These are phyloP conservation scores for Fonsecaea erecta DNA, from an alignment of 2,329 filamentous ascomycete species.

Conservation along the genomic window DNA sequence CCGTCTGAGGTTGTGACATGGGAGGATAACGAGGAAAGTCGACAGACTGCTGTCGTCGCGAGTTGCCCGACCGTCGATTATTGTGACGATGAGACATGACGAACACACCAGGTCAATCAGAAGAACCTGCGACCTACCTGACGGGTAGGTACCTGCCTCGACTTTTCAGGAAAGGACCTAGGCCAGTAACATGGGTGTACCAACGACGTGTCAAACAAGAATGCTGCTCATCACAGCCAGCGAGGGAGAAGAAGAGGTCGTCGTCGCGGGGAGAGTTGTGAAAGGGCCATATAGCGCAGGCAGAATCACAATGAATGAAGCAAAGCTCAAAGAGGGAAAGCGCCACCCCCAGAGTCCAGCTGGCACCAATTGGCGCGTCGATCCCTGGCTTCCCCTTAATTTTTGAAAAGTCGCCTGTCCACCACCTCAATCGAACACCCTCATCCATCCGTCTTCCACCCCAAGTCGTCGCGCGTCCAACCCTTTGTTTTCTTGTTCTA, in stretches of 20 bases:
- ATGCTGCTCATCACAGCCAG: neutral
- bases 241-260: no score
- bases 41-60: slow-evolving; percentile 37
- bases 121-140: slow-evolving; percentile 28
- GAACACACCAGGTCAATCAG: slow-evolving; percentile 16
- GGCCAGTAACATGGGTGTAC: neutral
- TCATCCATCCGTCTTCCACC: slow-evolving; percentile 8
- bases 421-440: neutral
- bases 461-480: slow-evolving; percentile 2
- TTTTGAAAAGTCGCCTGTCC: slow-evolving; percentile 17
- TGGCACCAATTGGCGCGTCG: slow-evolving; percentile 10
- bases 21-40: slow-evolving; percentile 37
- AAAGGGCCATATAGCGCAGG: neutral
- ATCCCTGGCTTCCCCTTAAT: slow-evolving; percentile 29
- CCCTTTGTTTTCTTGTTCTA: slow-evolving; percentile 8
- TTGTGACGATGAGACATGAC: slow-evolving; percentile 29
- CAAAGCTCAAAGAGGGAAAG: slow-evolving; percentile 29
- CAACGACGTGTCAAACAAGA: neutral
- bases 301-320: neutral
- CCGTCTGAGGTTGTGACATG: slow-evolving; percentile 24
- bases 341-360: slow-evolving; percentile 28
- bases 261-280: neutral
- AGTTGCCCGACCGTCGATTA: slow-evolving; percentile 29
- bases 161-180: slow-evolving; percentile 3
- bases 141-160: slow-evolving; percentile 24